These are phyloP conservation scores for Dittrichia graveolens DNA, from an alignment of 129 eudicot species.

Conservation along the genomic window DNA sequence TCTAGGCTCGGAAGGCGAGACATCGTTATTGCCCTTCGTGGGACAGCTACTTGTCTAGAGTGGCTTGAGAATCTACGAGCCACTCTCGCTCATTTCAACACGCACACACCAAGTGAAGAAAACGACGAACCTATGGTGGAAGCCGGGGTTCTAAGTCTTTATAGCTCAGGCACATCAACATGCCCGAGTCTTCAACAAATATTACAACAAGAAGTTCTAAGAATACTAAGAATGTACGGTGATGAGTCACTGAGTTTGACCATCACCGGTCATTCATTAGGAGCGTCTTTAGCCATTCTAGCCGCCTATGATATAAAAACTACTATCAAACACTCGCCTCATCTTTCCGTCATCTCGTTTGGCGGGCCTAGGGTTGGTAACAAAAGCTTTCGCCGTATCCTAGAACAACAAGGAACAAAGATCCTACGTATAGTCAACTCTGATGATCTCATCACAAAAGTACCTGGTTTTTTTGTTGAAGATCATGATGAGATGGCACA, in stretches of 20 bases:
- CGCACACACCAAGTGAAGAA: neutral
- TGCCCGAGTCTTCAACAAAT: conserved; percentile 55
- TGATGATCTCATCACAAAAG: conserved; percentile 75
- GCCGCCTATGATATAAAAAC: conserved; percentile 75
- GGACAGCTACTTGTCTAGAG: conserved; percentile 75
- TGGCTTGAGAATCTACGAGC: conserved; percentile 91
- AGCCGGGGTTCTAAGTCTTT: conserved; percentile 76
- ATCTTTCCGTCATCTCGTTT: conserved; percentile 80
- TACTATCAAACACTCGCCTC: conserved; percentile 49
- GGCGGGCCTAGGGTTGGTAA: conserved; percentile 97
- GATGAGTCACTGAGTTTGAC: conserved; percentile 73
- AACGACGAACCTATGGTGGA: conserved; percentile 62
- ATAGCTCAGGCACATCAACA: conserved; percentile 44
- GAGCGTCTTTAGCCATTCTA: conserved; percentile 87
- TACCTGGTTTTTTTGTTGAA: conserved; percentile 73
- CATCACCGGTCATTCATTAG: conserved; percentile 90
- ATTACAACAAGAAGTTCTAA: conserved; percentile 45
- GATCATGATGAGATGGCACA: conserved; percentile 26
- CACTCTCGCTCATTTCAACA: conserved; percentile 47
- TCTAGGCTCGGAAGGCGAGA: conserved; percentile 75
- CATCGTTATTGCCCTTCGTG: conserved; percentile 75
- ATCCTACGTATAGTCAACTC: conserved; percentile 82
- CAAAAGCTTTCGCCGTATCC: conserved; percentile 53
- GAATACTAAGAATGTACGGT: conserved; percentile 46
- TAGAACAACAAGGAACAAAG: conserved; percentile 73